Conservation (phyloP, 2,329 filamentous ascomycete genomes). For the Grosmannia penicillata region DNA sequence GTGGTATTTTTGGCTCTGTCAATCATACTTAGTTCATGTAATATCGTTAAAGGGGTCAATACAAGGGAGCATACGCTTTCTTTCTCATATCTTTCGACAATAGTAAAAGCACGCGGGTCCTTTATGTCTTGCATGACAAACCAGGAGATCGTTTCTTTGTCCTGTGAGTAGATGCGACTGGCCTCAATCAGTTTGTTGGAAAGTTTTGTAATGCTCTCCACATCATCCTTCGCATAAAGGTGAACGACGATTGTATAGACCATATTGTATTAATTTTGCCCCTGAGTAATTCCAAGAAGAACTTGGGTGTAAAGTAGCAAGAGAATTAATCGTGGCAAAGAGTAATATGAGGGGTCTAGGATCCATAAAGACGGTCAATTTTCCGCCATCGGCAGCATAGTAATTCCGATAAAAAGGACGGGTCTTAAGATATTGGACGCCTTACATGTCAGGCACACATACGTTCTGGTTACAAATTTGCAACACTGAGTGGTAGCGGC, state of each 20-base stretch:
- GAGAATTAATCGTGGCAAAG: too few relatives aligned
- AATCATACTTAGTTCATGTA: not conserved
- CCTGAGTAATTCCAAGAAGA: too few relatives aligned
- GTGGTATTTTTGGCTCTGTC: slow-evolving; percentile 45
- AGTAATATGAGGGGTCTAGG: too few relatives aligned
- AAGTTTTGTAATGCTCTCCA: slow-evolving; percentile 48
- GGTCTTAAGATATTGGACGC: too few relatives aligned
- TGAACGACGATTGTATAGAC: slow-evolving; percentile 57
- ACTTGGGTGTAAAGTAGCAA: too few relatives aligned
- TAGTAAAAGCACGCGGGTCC: slow-evolving; percentile 56
- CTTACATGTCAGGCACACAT: too few relatives aligned
- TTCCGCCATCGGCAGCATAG: too few relatives aligned
- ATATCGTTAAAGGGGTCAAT: slow-evolving; percentile 1
- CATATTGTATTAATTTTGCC: slow-evolving; percentile 29
- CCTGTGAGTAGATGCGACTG: slow-evolving; percentile 55
- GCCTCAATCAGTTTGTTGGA: slow-evolving; percentile 61
- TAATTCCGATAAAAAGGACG: too few relatives aligned
- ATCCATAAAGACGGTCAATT: too few relatives aligned
- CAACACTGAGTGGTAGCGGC: too few relatives aligned
- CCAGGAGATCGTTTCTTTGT: slow-evolving; percentile 57
- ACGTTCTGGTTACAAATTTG: too few relatives aligned
- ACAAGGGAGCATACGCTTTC: slow-evolving; percentile 37
- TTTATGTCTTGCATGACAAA: slow-evolving; percentile 63
- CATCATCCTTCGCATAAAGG: slow-evolving; percentile 53
- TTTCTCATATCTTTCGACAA: slow-evolving; percentile 58